These are phyloP conservation scores for Neoascochyta sp. DNA, from an alignment of 2,329 filamentous ascomycete genomes.

Conservation along the genomic window DNA sequence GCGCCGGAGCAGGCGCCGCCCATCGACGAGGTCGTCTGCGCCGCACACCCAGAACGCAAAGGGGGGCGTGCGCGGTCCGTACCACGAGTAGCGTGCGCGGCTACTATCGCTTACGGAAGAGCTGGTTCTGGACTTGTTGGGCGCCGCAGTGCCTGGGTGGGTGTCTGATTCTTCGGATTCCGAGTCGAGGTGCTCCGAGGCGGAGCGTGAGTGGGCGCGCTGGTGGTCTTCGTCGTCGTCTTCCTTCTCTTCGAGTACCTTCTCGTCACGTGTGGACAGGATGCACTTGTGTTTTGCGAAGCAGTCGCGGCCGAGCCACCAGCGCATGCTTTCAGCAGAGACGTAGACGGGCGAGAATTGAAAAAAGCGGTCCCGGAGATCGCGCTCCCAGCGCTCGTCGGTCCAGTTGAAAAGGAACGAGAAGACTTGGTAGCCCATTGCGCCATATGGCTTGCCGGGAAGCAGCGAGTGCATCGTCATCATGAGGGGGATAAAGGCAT, in stretches of 20 bases:
- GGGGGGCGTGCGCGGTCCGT: conserved; percentile 71
- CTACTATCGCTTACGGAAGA: conserved; percentile 37
- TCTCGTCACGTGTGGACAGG: conserved; percentile 70
- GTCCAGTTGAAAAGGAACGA: conserved; percentile 86
- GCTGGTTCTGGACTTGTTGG: conserved; percentile 3
- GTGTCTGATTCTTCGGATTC: conserved; percentile 12
- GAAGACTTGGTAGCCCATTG: conserved; percentile 83
- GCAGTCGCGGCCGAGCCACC: conserved; percentile 88
- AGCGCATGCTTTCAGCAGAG: conserved; percentile 83
- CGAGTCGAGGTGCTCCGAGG: too few species aligned
- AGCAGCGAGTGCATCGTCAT: conserved; percentile 72
- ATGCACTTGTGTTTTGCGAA: conserved; percentile 86
- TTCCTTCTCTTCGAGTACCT: conserved; percentile 56
- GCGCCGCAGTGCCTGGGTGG: conserved; percentile 1
- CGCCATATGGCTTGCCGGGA: conserved; percentile 67
- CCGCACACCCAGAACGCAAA: conserved; percentile 88
- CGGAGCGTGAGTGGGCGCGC: conserved; percentile 4
- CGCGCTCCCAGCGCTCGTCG: conserved; percentile 79
- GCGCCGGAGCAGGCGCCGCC: conserved; percentile 66
- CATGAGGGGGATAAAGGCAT: conserved; percentile 92
- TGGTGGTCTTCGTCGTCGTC: conserved; percentile 37
- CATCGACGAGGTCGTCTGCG: conserved; percentile 80
- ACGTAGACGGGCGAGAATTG: conserved; percentile 91
- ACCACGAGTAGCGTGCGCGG: conserved; percentile 64
- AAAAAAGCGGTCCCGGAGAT: conserved; percentile 76